Evolutionary conservation across 768 basidiomycete species (phyloP).

Genomic region (Dacryopinax spathularia): DNA sequence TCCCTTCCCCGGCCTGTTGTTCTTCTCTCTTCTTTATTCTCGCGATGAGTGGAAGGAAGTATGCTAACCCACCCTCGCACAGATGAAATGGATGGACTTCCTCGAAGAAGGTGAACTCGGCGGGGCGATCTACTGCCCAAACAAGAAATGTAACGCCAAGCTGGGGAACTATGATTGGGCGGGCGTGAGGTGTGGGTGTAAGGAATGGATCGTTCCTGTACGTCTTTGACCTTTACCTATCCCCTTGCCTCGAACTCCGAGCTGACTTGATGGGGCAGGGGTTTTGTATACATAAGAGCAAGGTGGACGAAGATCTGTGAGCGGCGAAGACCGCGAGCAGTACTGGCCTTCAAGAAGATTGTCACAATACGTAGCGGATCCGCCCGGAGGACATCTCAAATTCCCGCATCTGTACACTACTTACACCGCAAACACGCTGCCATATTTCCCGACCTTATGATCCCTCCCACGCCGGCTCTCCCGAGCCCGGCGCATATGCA

Average conservation of each 20-base stretch:
- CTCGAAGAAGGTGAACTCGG: conserved; percentile 59
- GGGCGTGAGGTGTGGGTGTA: conserved; percentile 80
- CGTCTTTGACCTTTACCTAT: conserved; percentile 17
- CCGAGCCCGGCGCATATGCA: neutral
- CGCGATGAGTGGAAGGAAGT: neutral
- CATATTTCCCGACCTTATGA: neutral
- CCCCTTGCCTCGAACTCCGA: neutral
- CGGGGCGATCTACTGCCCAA: conserved; percentile 87
- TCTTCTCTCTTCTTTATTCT: neutral
- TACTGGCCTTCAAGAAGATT: neutral
- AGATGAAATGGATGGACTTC: conserved; percentile 97
- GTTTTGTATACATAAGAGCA: conserved; percentile 40
- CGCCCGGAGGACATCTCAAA: neutral
- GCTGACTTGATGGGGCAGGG: conserved; percentile 25
- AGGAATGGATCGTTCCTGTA: conserved; percentile 84
- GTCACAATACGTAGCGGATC: neutral
- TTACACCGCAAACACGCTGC: neutral
- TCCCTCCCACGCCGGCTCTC: too few species aligned
- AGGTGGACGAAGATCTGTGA: conserved; percentile 38
- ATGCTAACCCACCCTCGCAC: neutral
- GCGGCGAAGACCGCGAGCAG: neutral
- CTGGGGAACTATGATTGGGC: conserved; percentile 97
- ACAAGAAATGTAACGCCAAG: conserved; percentile 78
- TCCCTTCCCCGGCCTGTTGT: too few species aligned
- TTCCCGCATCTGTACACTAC: neutral